Percentiles rank a stretch among this genome's conserved stretches.
Conservation (phyloP, 2,329 filamentous ascomycete species). For the Colletotrichum coccodes region DNA sequence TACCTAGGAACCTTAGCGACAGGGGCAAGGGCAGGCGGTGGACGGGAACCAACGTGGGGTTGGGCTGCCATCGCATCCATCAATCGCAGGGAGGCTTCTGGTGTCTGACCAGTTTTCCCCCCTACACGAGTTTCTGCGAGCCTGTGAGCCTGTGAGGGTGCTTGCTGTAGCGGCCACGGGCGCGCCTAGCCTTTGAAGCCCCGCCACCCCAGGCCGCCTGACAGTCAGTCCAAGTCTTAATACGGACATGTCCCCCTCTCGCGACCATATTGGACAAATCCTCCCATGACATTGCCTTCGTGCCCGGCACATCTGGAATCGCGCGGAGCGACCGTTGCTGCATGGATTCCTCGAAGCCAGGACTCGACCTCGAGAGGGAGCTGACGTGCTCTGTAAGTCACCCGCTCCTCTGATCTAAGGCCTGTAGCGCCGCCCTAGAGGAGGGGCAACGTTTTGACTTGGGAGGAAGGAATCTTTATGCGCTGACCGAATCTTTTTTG, state of each 20-base stretch:
- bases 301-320: constrained; percentile 28
- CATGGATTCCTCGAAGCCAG: constrained; percentile 63
- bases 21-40: constrained; percentile 12
- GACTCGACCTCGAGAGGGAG: constrained; percentile 87
- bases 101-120: constrained; percentile 12
- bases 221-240: constrained; percentile 24
- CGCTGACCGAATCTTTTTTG: constrained; percentile 14
- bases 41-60: constrained; percentile 25
- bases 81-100: constrained; percentile 3
- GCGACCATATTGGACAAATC: constrained; percentile 5
- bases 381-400: constrained; percentile 89
- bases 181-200: constrained; percentile 30
- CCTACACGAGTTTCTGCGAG: neutral
- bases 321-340: constrained; percentile 22
- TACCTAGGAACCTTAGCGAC: neutral
- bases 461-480: neutral
- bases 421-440: constrained; percentile 24
- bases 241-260: constrained; percentile 28
- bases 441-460: constrained; percentile 5
- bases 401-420: constrained; percentile 5
- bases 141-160: constrained; percentile 1
- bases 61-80: constrained; percentile 17
- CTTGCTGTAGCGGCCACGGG: constrained; percentile 18
- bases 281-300: constrained; percentile 12
- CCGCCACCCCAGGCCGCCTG: constrained; percentile 24